A percentile compares a stretch with the other conserved stretches of the same genome.
These are phyloP conservation scores for Collariella sp. DNA, from an alignment of 495 filamentous ascomycete genomes.

Conservation along the genomic window DNA sequence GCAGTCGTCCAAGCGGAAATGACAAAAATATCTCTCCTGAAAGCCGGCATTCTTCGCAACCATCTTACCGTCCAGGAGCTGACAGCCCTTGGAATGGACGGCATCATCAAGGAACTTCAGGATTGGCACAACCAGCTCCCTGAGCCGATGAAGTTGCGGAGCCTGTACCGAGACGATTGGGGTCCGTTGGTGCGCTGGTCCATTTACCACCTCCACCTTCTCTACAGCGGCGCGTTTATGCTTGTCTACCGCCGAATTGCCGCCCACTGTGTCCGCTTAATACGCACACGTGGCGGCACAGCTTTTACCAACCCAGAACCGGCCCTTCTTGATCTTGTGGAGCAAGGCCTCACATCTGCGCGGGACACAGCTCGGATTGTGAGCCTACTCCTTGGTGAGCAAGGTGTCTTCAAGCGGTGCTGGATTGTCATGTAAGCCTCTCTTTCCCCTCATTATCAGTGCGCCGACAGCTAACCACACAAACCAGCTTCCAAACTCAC, in stretches of 20 bases:
- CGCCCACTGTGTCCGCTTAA: slow-evolving; percentile 14
- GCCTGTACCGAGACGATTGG: slow-evolving; percentile 5
- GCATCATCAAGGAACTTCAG: slow-evolving; percentile 17
- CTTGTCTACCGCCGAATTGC: slow-evolving; percentile 28
- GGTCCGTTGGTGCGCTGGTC: slow-evolving; percentile 16
- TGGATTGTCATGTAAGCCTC: slow-evolving; percentile 28
- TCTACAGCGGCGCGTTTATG: slow-evolving; percentile 28
- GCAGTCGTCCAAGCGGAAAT: slow-evolving; percentile 27
- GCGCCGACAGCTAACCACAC: not conserved
- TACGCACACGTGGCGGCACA: not conserved
- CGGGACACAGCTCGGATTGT: slow-evolving; percentile 23
- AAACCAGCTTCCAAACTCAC: slow-evolving; percentile 24
- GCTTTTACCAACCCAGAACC: not conserved
- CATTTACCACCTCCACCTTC: slow-evolving; percentile 26
- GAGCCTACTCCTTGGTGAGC: slow-evolving; percentile 18
- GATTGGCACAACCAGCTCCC: slow-evolving; percentile 23
- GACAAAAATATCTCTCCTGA: slow-evolving; percentile 25
- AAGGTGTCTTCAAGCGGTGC: slow-evolving; percentile 25
- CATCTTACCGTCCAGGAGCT: slow-evolving; percentile 23
- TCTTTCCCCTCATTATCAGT: not conserved
- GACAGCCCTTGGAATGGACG: slow-evolving; percentile 12
- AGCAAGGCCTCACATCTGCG: slow-evolving; percentile 20
- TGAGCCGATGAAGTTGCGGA: slow-evolving; percentile 9
- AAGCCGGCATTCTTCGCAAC: slow-evolving; percentile 23
- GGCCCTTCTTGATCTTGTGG: slow-evolving; percentile 4